Evolutionary conservation across 2,329 filamentous ascomycete genomes (phyloP).

Genomic region (Chaetomiaceae sp.): DNA sequence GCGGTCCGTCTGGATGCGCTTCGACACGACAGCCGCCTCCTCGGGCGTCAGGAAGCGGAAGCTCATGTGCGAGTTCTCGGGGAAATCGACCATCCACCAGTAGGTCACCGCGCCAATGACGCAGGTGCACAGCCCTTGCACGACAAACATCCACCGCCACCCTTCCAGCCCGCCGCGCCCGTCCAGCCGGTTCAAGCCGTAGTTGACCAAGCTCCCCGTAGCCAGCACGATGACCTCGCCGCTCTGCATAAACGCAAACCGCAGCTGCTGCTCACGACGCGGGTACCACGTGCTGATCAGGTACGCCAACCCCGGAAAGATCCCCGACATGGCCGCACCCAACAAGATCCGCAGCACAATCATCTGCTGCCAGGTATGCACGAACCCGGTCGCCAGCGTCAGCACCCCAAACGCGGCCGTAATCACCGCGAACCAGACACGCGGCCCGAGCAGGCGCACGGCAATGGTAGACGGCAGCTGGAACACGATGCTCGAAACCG

Average conservation of each 20-base stretch:
- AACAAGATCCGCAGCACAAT: slow-evolving; percentile 60
- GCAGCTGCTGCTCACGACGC: slow-evolving; percentile 57
- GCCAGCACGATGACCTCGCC: slow-evolving; percentile 60
- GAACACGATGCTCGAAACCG: slow-evolving; percentile 60
- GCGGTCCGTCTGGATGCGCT: slow-evolving; percentile 54
- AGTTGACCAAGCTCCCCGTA: slow-evolving; percentile 62
- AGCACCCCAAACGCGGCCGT: slow-evolving; percentile 58
- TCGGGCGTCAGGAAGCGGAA: slow-evolving; percentile 51
- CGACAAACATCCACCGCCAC: slow-evolving; percentile 65
- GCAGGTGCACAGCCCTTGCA: slow-evolving; percentile 57
- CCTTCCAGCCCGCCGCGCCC: slow-evolving; percentile 50
- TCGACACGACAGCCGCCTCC: slow-evolving; percentile 51
- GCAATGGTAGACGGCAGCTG: slow-evolving; percentile 63
- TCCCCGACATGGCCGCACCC: slow-evolving; percentile 54
- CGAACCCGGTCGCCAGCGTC: slow-evolving; percentile 62
- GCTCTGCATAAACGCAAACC: slow-evolving; percentile 59
- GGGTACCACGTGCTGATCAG: slow-evolving; percentile 56
- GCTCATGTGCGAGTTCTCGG: slow-evolving; percentile 51
- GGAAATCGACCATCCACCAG: slow-evolving; percentile 67
- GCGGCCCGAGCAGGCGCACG: slow-evolving; percentile 58
- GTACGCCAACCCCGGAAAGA: slow-evolving; percentile 47
- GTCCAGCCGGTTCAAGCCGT: slow-evolving; percentile 58
- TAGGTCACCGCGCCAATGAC: slow-evolving; percentile 55
- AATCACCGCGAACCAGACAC: slow-evolving; percentile 54
- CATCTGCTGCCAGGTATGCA: slow-evolving; percentile 63